Evolutionary conservation across 2,329 filamentous ascomycete species (phyloP).

Genomic region (Colletotrichum australisinense): DNA sequence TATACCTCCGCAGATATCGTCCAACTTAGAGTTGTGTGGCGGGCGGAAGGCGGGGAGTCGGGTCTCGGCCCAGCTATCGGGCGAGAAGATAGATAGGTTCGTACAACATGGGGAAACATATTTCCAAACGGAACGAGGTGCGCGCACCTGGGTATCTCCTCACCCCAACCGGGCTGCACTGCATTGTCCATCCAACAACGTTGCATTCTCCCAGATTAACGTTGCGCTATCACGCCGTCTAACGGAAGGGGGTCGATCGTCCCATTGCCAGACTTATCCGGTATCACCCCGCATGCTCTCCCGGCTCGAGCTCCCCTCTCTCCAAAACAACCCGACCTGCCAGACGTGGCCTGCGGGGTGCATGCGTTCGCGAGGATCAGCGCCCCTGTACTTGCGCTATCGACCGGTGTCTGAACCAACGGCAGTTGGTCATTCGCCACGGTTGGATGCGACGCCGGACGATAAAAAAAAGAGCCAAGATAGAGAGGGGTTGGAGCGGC

Average conservation of each 20-base stretch:
- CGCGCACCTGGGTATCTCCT: conserved; percentile 1
- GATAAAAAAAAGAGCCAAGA: not conserved
- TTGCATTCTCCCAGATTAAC: conserved; percentile 23
- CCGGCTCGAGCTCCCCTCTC: not conserved
- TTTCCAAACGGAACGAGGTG: not conserved
- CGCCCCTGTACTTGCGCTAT: conserved; percentile 23
- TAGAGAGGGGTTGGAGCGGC: not conserved
- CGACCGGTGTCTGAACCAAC: conserved; percentile 8
- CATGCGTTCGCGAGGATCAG: conserved; percentile 22
- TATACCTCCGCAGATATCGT: not conserved
- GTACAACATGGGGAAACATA: not conserved
- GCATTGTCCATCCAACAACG: conserved; percentile 18
- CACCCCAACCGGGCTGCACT: not conserved
- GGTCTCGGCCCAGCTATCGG: conserved; percentile 31
- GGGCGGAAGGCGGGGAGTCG: conserved; percentile 22
- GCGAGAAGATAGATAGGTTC: conserved; percentile 10
- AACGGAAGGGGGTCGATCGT: conserved; percentile 15
- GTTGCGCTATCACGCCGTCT: conserved; percentile 21
- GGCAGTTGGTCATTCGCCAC: conserved; percentile 23
- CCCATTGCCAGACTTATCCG: conserved; percentile 3
- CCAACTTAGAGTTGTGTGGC: conserved; percentile 26
- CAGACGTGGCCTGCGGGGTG: conserved; percentile 28
- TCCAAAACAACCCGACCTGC: conserved; percentile 10
- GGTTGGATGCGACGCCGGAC: not conserved
- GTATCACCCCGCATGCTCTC: conserved; percentile 23